phyloP scores from a whole-genome alignment of 306 rosid genomes.

The Morella rubra region DNA sequence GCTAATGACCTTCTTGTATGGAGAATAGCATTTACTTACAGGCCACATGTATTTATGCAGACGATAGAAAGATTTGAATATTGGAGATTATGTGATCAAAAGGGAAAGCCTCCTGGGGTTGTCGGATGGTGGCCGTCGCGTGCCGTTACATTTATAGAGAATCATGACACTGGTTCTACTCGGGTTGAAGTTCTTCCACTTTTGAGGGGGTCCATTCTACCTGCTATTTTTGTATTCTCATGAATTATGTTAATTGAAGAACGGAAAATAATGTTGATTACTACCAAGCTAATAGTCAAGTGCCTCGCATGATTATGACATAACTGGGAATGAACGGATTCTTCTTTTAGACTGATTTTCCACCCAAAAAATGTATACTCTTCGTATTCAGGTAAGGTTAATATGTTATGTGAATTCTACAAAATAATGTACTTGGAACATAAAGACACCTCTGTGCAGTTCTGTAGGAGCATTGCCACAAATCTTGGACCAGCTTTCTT shows the following conservation, averaged over 20 bases:
- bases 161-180: slow-evolving; percentile 98
- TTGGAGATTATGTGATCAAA: slow-evolving; percentile 93
- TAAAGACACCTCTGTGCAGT: background rate
- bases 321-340: background rate
- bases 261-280: background rate
- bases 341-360: background rate
- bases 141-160: slow-evolving; percentile 94
- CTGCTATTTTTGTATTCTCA: background rate
- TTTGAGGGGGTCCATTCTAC: background rate
- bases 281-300: background rate
- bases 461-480: slow-evolving; percentile 4
- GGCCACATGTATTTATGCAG: slow-evolving; percentile 32
- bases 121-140: slow-evolving; percentile 99
- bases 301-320: background rate
- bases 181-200: slow-evolving; percentile 55
- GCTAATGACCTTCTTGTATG: background rate
- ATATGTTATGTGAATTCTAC: background rate
- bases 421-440: background rate
- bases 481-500: background rate
- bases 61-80: slow-evolving; percentile 81
- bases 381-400: background rate
- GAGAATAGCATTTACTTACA: background rate
- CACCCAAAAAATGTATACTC: background rate
- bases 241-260: background rate
- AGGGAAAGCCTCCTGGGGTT: slow-evolving; percentile 96